phyloP scores from a whole-genome alignment of 164 flowering plant genomes.

The Aristolochia fimbriata region DNA sequence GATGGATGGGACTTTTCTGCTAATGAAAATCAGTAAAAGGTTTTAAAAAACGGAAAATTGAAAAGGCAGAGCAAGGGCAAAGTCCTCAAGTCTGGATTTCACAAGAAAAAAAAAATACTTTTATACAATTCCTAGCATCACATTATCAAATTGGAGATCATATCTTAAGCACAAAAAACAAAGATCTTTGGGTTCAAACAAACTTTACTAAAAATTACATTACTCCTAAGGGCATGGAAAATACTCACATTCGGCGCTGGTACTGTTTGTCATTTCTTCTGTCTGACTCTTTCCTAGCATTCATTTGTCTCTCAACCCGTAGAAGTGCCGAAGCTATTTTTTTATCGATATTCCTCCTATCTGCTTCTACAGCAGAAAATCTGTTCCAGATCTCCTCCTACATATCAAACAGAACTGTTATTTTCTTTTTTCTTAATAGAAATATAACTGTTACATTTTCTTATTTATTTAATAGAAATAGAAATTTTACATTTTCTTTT shows the following conservation, averaged over 20 bases:
- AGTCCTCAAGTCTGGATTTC: no score
- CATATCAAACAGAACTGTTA: conserved; percentile 6
- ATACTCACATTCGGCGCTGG: conserved; percentile 60
- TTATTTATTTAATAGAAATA: neutral
- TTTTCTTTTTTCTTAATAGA: neutral
- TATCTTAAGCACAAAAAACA: no score
- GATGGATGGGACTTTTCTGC: no score
- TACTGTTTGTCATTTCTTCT: conserved; percentile 63
- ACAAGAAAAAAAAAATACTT: no score
- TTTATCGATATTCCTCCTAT: conserved; percentile 32
- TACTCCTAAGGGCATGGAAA: neutral
- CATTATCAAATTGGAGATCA: no score
- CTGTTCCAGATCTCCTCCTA: conserved; percentile 69
- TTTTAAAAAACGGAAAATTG: no score
- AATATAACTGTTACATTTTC: neutral
- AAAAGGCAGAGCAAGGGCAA: no score
- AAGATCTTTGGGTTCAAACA: no score
- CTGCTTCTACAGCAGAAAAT: conserved; percentile 42
- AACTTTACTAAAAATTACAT: no score
- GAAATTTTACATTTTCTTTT: neutral
- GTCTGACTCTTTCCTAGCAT: conserved; percentile 52
- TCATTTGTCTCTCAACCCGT: conserved; percentile 41
- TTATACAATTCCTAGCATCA: no score
- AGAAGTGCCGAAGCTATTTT: conserved; percentile 31
- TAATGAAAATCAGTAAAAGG: no score